Conservation (phyloP, 2,329 filamentous ascomycete genomes). For the Aschersonia sp. region DNA sequence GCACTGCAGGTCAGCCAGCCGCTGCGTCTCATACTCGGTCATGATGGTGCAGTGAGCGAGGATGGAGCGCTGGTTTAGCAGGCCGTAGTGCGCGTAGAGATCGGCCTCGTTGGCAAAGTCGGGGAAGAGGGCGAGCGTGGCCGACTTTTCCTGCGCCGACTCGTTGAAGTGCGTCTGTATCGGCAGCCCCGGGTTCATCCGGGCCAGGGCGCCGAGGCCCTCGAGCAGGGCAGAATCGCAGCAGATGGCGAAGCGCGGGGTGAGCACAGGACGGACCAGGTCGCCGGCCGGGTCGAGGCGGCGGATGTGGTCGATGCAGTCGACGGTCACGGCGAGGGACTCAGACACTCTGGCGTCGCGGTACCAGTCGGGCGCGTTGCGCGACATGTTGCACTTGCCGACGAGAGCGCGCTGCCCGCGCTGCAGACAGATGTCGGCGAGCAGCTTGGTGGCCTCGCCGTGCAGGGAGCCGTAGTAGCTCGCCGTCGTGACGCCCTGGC, state of each 20-base stretch:
- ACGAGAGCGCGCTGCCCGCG: constrained; percentile 45
- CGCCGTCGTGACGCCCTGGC: constrained; percentile 47
- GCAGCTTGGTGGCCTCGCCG: constrained; percentile 37
- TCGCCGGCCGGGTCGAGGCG: constrained; percentile 25
- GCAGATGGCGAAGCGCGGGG: constrained; percentile 46
- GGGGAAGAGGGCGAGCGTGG: constrained; percentile 41
- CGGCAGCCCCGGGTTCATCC: constrained; percentile 29
- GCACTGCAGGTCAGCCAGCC: constrained; percentile 31
- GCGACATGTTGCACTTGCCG: constrained; percentile 48
- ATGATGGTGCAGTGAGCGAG: constrained; percentile 54
- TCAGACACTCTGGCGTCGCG: constrained; percentile 28
- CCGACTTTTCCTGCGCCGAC: constrained; percentile 42
- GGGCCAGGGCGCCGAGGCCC: constrained; percentile 39
- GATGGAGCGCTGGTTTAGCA: constrained; percentile 41
- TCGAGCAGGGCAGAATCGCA: constrained; percentile 38
- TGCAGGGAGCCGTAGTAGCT: constrained; percentile 46
- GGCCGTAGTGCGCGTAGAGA: constrained; percentile 38
- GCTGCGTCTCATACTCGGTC: constrained; percentile 36
- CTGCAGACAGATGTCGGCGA: constrained; percentile 36
- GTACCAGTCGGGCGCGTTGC: constrained; percentile 40
- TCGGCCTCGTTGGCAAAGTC: constrained; percentile 41
- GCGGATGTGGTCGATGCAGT: constrained; percentile 32
- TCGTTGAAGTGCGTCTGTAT: constrained; percentile 59
- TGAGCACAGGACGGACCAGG: constrained; percentile 36
- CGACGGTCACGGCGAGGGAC: constrained; percentile 32